Base-by-base conservation (phyloP, 2,329 filamentous ascomycete species). In the Myriangium duriaei region DNA sequence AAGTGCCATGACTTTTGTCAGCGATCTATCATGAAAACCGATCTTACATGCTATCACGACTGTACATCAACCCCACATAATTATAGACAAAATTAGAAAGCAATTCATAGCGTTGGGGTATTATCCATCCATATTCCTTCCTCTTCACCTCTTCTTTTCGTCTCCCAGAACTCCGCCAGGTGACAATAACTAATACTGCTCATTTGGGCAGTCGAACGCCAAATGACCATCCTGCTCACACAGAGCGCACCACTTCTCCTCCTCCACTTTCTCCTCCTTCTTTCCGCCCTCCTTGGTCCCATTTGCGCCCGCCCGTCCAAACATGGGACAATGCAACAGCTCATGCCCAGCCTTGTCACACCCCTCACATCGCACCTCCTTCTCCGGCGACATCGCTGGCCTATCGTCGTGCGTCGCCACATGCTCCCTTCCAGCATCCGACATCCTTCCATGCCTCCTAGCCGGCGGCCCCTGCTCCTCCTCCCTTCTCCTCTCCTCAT, bases 201-300 rank as follows among this genome's bases (percentile, higher is more conserved):
- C 56, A 44, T 59, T 52, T 15, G 57, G 56, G 42, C 57, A 59
- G 41, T 59, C 55, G 40, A 54, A 58, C 12, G 88, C 95, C 60
- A 95, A 83, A 57, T 98, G 91, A 11, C 91, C 91, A 53, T 98
- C 91, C 45, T 84, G 76, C 66, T 98, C 91, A 57, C 91, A 98
- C 31, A 96, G 68, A 11, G 91, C 91, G 60, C 91, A 98, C 91
- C 91, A 98, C 63, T 94, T 95, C 45, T 79, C 74, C 39, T 79
- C 74, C 51, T 96, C 85, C 11, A 39, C 42, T 1, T 32, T 40
- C 13, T 33, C 17, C 13, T 44, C 39, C 29, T 39, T 15, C 39
- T 44, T 39, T 28, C 34, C 36, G 5, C 41, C 42, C 21, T 44
- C 36, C 47, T 40, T 49, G 47, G 34, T 47, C 46, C 16, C 36